Evolutionary conservation across 441 rosid genomes (phyloP).

Genomic region (Adansonia rubrostipa): DNA sequence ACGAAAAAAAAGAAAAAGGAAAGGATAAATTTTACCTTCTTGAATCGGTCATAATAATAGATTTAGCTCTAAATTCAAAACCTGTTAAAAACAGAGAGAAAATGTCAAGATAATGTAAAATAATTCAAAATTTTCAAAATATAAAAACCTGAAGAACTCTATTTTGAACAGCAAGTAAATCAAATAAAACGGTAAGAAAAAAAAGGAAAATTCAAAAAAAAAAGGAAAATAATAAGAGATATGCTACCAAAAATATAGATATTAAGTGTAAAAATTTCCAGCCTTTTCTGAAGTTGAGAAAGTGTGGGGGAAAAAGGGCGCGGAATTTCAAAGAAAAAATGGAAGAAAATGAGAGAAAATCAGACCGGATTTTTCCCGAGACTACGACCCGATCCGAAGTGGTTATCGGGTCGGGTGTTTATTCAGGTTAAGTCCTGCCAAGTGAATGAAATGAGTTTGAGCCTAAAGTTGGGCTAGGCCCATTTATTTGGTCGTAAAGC

Average conservation of each 20-base stretch:
- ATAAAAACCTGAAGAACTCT: neutral
- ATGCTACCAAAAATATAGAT: neutral
- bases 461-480: no score
- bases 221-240: neutral
- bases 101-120: neutral
- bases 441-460: no score
- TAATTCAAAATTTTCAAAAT: neutral
- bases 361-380: neutral
- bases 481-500: no score
- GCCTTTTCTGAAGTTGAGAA: neutral
- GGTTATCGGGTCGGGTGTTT: no score
- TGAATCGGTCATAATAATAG: slow-evolving; percentile 16
- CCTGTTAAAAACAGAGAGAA: neutral
- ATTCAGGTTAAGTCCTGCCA: no score
- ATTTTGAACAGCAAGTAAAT: slow-evolving; percentile 6
- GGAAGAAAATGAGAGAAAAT: neutral
- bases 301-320: neutral
- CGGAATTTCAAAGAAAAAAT: neutral
- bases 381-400: neutral
- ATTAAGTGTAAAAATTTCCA: neutral
- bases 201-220: no score
- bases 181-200: neutral
- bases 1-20: no score
- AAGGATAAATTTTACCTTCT: neutral
- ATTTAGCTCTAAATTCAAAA: slow-evolving; percentile 11